Percentiles rank a stretch among this genome's conserved stretches.
phyloP scores from a whole-genome alignment of 202 grass and related monocot genomes.

The Hordeum pubiflorum region DNA sequence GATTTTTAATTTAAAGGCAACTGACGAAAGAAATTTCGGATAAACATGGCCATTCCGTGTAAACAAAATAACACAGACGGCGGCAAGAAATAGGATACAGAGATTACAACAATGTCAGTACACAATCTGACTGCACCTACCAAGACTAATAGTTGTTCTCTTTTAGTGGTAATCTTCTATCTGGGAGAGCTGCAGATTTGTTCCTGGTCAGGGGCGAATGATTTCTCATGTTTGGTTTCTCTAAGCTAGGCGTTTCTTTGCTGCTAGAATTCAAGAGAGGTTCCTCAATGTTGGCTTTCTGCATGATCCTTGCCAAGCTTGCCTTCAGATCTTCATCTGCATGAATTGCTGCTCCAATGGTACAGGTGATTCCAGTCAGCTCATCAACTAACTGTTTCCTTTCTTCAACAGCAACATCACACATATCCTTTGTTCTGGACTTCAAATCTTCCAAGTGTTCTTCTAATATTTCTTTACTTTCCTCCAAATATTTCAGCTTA shows the following conservation, averaged over 20 bases:
- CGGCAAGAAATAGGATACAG: not conserved
- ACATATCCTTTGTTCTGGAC: slow-evolving; percentile 31
- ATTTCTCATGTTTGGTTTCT: slow-evolving; percentile 18
- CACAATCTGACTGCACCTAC: slow-evolving; percentile 21
- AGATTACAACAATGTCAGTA: slow-evolving; percentile 39
- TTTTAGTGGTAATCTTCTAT: slow-evolving; percentile 58
- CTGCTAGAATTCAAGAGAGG: not conserved
- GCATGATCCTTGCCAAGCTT: slow-evolving; percentile 46
- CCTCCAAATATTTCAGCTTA: slow-evolving; percentile 41
- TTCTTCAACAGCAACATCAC: slow-evolving; percentile 16
- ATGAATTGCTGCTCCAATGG: slow-evolving; percentile 38
- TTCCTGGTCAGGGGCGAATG: slow-evolving; percentile 23
- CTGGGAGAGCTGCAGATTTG: slow-evolving; percentile 30
- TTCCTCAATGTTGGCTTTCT: slow-evolving; percentile 47
- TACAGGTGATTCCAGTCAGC: slow-evolving; percentile 30
- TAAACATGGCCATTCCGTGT: slow-evolving; percentile 14
- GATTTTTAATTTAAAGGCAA: not conserved
- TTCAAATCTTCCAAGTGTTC: slow-evolving; percentile 43
- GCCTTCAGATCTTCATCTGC: slow-evolving; percentile 41
- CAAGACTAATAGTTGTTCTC: slow-evolving; percentile 58
- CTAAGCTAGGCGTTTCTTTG: slow-evolving; percentile 7
- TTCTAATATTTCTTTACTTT: slow-evolving; percentile 45
- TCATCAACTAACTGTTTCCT: slow-evolving; percentile 37
- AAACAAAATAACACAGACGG: slow-evolving; percentile 34
- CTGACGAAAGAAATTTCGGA: not conserved